Conservation (phyloP, 2,329 filamentous ascomycete species). For the Hirsutella thompsonii region DNA sequence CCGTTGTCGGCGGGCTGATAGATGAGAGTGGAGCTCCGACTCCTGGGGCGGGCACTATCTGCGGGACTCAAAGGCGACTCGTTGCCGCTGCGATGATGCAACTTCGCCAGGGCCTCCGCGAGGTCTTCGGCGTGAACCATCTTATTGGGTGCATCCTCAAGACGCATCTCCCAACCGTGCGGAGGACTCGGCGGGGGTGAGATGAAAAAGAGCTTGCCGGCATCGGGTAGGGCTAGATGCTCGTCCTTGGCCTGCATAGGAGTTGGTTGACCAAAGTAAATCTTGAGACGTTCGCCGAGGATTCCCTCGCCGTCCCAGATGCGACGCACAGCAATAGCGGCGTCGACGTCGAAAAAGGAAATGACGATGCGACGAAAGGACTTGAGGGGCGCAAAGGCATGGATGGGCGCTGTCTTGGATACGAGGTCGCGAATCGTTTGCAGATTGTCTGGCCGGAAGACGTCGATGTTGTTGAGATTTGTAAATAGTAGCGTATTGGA, state of each 20-base stretch:
- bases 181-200: conserved; percentile 55
- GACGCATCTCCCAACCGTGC: conserved; percentile 54
- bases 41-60: conserved; percentile 26
- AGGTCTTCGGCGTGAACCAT: conserved; percentile 57
- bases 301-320: conserved; percentile 64
- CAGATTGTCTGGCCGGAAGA: conserved; percentile 64
- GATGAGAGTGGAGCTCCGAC: conserved; percentile 52
- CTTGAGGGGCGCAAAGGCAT: conserved; percentile 69
- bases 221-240: conserved; percentile 53
- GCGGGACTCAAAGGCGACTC: conserved; percentile 18
- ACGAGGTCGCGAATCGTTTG: conserved; percentile 62
- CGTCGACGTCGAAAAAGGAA: conserved; percentile 59
- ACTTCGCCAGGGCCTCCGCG: conserved; percentile 49
- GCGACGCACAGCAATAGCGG: conserved; percentile 57
- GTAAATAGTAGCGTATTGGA: conserved; percentile 80
- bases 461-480: conserved; percentile 58
- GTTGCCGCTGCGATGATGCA: conserved; percentile 32
- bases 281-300: conserved; percentile 54
- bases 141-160: conserved; percentile 60
- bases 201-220: conserved; percentile 62
- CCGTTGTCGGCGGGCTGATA: conserved; percentile 48
- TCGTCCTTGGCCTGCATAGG: conserved; percentile 40
- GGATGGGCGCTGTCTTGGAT: conserved; percentile 54
- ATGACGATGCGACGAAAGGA: conserved; percentile 73
- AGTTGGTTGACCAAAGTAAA: conserved; percentile 56